Conservation (phyloP, 495 filamentous ascomycete genomes). For the Glonium stellatum region DNA sequence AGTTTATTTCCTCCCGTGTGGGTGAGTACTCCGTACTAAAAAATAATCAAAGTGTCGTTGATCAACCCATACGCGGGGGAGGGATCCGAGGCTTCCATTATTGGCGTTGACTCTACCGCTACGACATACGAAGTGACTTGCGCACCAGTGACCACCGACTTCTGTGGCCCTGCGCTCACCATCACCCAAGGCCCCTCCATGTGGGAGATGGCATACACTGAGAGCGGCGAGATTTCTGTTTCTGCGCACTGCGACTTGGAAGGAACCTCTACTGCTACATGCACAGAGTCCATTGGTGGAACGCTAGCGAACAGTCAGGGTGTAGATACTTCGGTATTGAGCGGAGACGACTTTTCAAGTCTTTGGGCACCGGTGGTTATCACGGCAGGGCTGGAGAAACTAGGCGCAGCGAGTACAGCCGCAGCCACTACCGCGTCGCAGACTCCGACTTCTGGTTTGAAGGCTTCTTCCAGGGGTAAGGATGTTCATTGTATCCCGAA, state of each 20-base stretch:
- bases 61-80: background rate
- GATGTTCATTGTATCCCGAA: background rate
- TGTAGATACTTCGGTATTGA: background rate
- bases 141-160: background rate
- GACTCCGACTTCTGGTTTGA: background rate
- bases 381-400: background rate
- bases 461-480: background rate
- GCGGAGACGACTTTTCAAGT: background rate
- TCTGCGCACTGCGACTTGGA: background rate
- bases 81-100: background rate
- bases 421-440: background rate
- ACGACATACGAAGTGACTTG: background rate
- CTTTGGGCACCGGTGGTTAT: background rate
- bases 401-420: background rate
- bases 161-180: constrained; percentile 1
- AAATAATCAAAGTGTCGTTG: background rate
- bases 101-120: background rate
- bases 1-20: too few relatives aligned
- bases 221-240: background rate
- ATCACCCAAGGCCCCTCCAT: background rate
- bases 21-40: too few relatives aligned
- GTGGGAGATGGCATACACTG: background rate
- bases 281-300: background rate
- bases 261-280: background rate
- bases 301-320: background rate